These are phyloP conservation scores for Boletus insuetus DNA, from an alignment of 768 basidiomycete species.

Conservation along the genomic window DNA sequence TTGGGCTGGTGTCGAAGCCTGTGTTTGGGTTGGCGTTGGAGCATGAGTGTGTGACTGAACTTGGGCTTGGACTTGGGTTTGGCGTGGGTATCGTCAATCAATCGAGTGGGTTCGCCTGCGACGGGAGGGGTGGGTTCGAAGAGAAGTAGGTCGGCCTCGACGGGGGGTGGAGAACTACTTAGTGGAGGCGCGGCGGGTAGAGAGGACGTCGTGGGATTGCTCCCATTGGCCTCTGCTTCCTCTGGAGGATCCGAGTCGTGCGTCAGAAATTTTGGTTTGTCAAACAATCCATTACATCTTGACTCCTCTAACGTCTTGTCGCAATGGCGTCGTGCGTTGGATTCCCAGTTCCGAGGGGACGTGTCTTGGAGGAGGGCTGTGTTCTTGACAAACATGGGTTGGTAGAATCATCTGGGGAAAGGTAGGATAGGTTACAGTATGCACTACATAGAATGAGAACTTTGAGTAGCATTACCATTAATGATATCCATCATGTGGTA, in stretches of 20 bases:
- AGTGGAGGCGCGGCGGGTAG: conserved; percentile 21
- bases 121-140: conserved; percentile 2
- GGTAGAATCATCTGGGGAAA: conserved; percentile 5
- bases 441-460: neutral
- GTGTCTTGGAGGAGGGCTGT: conserved; percentile 21
- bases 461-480: conserved; percentile 27
- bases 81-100: conserved; percentile 25
- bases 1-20: conserved; percentile 2
- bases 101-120: neutral
- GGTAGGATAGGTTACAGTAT: neutral
- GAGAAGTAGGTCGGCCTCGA: conserved; percentile 2
- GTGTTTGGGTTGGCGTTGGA: conserved; percentile 21
- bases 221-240: neutral
- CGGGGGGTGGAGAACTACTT: conserved; percentile 28
- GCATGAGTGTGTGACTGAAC: neutral
- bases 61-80: neutral
- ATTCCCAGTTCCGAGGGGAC: neutral
- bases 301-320: neutral
- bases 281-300: conserved; percentile 24
- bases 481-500: neutral
- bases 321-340: neutral
- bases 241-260: conserved; percentile 21
- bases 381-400: conserved; percentile 21
- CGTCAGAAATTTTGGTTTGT: conserved; percentile 35
- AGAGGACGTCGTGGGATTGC: conserved; percentile 10